These are phyloP conservation scores for Reutealis trisperma DNA, from an alignment of 345 rosid species.

Conservation along the genomic window DNA sequence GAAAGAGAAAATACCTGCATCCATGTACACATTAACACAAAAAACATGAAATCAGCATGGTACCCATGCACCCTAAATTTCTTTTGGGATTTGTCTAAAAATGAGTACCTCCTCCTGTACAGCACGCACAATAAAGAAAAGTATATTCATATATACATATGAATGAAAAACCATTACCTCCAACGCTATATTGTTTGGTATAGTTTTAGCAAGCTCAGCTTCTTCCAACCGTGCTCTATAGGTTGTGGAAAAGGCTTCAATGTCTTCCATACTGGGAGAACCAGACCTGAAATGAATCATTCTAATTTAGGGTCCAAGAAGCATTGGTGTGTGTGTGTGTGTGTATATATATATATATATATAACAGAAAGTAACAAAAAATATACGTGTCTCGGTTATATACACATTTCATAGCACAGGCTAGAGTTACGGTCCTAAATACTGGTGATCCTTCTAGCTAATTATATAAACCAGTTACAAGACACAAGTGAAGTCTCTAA, in stretches of 20 bases:
- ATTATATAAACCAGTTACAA: background rate
- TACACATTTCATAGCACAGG: background rate
- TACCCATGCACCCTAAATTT: background rate
- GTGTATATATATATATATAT: background rate
- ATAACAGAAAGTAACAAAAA: background rate
- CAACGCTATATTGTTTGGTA: conserved; percentile 59
- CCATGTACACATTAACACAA: too few relatives aligned
- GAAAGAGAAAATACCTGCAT: background rate
- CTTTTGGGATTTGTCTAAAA: background rate
- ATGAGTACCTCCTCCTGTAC: background rate
- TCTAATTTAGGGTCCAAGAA: conserved; percentile 20
- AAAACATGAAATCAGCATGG: background rate
- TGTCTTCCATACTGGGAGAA: conserved; percentile 76
- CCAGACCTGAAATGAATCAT: conserved; percentile 48
- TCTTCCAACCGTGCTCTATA: conserved; percentile 65
- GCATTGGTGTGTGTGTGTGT: too few relatives aligned
- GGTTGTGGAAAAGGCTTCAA: conserved; percentile 65
- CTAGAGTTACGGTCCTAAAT: background rate
- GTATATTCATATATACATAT: too few relatives aligned
- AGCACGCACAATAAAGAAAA: background rate
- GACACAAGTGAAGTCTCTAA: background rate
- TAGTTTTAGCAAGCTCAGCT: conserved; percentile 64
- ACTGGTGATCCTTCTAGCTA: background rate
- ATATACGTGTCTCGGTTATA: background rate
- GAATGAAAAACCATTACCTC: conserved; percentile 49